A percentile compares a stretch with the other conserved stretches of the same genome.
phyloP scores from a whole-genome alignment of 2,329 filamentous ascomycete species.

The Geosmithia putterillii region DNA sequence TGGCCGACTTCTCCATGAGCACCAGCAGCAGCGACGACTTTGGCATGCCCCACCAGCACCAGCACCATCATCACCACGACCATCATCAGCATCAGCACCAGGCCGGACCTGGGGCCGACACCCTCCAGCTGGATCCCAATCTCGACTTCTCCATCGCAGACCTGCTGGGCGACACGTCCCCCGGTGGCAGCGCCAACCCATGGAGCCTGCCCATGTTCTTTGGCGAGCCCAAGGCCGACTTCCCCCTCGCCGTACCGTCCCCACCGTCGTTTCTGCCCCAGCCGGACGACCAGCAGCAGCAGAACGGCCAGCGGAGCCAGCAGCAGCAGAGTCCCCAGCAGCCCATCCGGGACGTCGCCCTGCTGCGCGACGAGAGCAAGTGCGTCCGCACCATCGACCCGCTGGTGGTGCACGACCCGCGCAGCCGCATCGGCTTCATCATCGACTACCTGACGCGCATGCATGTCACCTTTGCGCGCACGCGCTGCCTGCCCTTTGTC shows the following conservation, averaged over 20 bases:
- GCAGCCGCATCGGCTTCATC: constrained; percentile 20
- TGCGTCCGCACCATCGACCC: constrained; percentile 14
- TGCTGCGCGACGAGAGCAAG: constrained; percentile 8
- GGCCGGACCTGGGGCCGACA: constrained; percentile 10
- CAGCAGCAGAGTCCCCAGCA: constrained; percentile 1
- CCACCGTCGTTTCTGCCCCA: not conserved
- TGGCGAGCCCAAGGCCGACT: constrained; percentile 2
- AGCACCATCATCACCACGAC: constrained; percentile 6
- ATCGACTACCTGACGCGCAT: constrained; percentile 17
- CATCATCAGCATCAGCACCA: constrained; percentile 10
- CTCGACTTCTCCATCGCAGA: constrained; percentile 23
- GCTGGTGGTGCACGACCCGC: constrained; percentile 21
- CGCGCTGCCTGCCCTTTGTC: constrained; percentile 26
- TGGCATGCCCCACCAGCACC: constrained; percentile 10
- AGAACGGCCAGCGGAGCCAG: constrained; percentile 1
- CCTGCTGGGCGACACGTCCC: constrained; percentile 10
- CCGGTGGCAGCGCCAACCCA: constrained; percentile 1
- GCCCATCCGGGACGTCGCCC: constrained; percentile 16
- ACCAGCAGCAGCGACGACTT: constrained; percentile 19
- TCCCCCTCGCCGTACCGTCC: constrained; percentile 2
- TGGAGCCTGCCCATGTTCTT: constrained; percentile 12
- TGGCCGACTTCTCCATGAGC: constrained; percentile 21
- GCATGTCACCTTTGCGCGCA: constrained; percentile 19
- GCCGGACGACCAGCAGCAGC: not conserved
- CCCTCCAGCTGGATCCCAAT: constrained; percentile 12